Conservation (phyloP, 139 green algal species). For the Trebouxia sp. region DNA sequence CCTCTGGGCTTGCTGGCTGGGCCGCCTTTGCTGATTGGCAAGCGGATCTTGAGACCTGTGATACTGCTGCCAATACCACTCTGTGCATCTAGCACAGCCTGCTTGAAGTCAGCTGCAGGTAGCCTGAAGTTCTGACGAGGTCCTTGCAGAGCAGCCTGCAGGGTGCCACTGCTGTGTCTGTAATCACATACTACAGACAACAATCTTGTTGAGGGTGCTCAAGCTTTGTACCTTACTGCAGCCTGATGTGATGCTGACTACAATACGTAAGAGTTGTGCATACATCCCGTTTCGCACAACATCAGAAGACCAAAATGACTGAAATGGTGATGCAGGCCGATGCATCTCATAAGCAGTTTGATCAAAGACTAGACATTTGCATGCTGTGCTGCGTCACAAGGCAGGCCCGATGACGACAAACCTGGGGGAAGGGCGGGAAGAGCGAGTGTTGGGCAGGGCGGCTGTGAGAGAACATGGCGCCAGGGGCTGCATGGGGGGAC, state of each 20-base stretch:
- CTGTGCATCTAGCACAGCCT: background rate
- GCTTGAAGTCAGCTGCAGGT: background rate
- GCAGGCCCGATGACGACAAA: background rate
- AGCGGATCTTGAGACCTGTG: background rate
- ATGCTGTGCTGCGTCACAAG: too few species aligned
- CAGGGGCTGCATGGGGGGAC: background rate
- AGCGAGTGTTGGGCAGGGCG: slow-evolving; percentile 32
- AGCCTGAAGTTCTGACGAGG: slow-evolving; percentile 25
- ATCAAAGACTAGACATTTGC: too few species aligned
- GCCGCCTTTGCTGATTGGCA: background rate
- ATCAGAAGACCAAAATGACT: too few species aligned
- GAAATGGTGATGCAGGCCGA: too few species aligned
- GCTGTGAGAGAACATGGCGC: background rate
- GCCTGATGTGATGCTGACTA: too few species aligned
- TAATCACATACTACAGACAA: background rate
- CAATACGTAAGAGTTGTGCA: too few species aligned
- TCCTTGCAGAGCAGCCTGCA: slow-evolving; percentile 26
- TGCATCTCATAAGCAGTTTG: too few species aligned
- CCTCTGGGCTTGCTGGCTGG: background rate
- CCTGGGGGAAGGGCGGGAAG: slow-evolving; percentile 47
- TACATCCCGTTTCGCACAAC: too few species aligned
- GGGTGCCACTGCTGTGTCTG: background rate
- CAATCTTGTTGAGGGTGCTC: background rate
- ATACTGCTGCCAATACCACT: background rate
- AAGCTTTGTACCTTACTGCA: too few species aligned